Evolutionary conservation across 257 asterid genomes (phyloP), one percentile per base, ranked within the genome.

Genomic region (Nicotiana attenuata): DNA sequence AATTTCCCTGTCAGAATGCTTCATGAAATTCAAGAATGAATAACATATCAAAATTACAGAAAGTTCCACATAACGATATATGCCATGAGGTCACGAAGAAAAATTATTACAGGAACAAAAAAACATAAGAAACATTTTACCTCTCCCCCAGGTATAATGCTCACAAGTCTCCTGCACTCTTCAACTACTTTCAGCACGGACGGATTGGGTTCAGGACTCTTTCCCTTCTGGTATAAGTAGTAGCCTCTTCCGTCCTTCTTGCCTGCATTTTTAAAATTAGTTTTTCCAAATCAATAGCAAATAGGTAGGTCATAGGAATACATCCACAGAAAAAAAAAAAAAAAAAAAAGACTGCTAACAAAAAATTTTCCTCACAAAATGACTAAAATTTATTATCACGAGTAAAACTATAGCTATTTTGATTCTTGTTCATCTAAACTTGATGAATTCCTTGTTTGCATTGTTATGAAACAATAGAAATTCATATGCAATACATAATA

Each of bases 211-310:
- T 77, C 67, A 28, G 67, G 81, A 19, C 26, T 77, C 81, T 77
- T 77, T 31, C 67, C 81, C 81, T 77, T 77, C 20, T 53, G 35
- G 56, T 77, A 77, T 56, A 77, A 38, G 81, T 77, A 77, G 67
- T 53, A 77, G 33, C 81, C 81, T 77, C 65, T 20, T 56, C 81
- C 81, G n/a, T 77, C 19, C 28, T 77, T 77, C 81, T 77, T 77
- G 19, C 65, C 80, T 76, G 80, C 61, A 76, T 14, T 76, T 52
- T 8, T 38, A 77, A 77, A 77, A 4, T 77, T 77, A 29, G 29
- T 10, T 33, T 47, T 11, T 47, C 53, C 53, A 47, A 47, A 47
- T 47, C 53, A 47, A 45, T 45, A 7, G 53, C 13, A 1, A 10
- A 45, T 10, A 45, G 53, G 53, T 45, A 45, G 13, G 13, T 45